Base-by-base conservation (phyloP, 805 yeast genomes). In the Nakazawaea ishiwadae region DNA sequence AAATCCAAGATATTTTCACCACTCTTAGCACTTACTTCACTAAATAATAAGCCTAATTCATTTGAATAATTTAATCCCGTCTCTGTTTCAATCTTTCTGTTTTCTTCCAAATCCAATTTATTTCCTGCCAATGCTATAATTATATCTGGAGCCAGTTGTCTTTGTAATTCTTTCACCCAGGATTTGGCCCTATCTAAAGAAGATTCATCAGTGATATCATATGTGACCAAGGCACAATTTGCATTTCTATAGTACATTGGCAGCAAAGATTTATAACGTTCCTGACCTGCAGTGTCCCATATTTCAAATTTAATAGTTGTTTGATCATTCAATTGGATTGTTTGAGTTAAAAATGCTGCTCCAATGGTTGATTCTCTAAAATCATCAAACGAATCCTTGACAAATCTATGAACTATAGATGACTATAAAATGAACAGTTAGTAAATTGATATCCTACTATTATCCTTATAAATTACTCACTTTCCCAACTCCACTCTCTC, bases 281-380 rank as follows among this genome's bases (percentile, higher is more conserved):
- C 93, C 58, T 84, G 93, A 5, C 95, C 93, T 0, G 91, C 90
- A 2, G 91, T 84, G 55, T 84, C 95, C 95, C 93, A 84, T 39
- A 84, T 82, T 55, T 84, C 93, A 50, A 82, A 75, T 56, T 83
- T 82, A 32, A 84, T 73, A 1, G 79, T 76, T 12, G 76, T 72
- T 24, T 56, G 51, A 27, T 66, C 75, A 40, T 74, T 75, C n/a
- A 77, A 54, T 15, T 74, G 71, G 35, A 83, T 74, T 3, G 79
- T 68, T 54, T 81, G 89, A 1, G 91, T 82, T 39, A 82, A 66
- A 58, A 84, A 84, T 2, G 93, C 95, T 1, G 95, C 95, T 1
- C 95, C 93, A 42, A 84, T 84, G 1, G 95, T 84, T 18, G 90
- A 83, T 59, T 84, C 89, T 48, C 84, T 72, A 58, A 76, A 65